A percentile compares a stretch with the other conserved stretches of the same genome.
Conservation (phyloP, 2,329 filamentous ascomycete genomes). For the Neoascochyta sp. region DNA sequence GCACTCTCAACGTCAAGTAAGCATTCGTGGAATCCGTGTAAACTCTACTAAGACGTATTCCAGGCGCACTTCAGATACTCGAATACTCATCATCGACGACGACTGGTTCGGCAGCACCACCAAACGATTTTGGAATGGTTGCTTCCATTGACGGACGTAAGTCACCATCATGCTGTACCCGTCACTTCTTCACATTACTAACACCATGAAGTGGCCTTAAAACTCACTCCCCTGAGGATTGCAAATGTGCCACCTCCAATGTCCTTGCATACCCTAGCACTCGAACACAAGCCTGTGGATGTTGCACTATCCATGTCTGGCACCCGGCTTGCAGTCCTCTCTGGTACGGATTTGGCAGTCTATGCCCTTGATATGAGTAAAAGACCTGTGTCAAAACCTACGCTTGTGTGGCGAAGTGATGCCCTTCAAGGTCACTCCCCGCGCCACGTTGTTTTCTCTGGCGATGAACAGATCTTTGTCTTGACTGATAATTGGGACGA, state of each 20-base stretch:
- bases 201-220: constrained; percentile 53
- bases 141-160: constrained; percentile 78
- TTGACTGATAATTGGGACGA: constrained; percentile 34
- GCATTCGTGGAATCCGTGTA: neutral
- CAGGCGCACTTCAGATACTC: constrained; percentile 53
- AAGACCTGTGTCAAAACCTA: constrained; percentile 46
- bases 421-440: constrained; percentile 16
- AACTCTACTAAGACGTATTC: constrained; percentile 1
- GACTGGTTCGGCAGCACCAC: constrained; percentile 66
- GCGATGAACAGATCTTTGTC: constrained; percentile 37
- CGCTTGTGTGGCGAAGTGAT: constrained; percentile 41
- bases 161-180: constrained; percentile 19
- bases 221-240: constrained; percentile 77
- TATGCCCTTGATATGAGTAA: constrained; percentile 65
- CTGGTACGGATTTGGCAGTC: constrained; percentile 61
- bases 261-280: constrained; percentile 70
- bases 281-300: constrained; percentile 65
- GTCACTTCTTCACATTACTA: constrained; percentile 9
- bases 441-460: constrained; percentile 49
- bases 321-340: constrained; percentile 64
- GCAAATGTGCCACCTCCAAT: constrained; percentile 92
- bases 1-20: constrained; percentile 46
- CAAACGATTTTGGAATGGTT: constrained; percentile 73
- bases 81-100: constrained; percentile 65
- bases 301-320: constrained; percentile 59